A percentile compares a stretch with the other conserved stretches of the same genome.
phyloP scores from a whole-genome alignment of 2,329 filamentous ascomycete species.

The Colletotrichum sp. region DNA sequence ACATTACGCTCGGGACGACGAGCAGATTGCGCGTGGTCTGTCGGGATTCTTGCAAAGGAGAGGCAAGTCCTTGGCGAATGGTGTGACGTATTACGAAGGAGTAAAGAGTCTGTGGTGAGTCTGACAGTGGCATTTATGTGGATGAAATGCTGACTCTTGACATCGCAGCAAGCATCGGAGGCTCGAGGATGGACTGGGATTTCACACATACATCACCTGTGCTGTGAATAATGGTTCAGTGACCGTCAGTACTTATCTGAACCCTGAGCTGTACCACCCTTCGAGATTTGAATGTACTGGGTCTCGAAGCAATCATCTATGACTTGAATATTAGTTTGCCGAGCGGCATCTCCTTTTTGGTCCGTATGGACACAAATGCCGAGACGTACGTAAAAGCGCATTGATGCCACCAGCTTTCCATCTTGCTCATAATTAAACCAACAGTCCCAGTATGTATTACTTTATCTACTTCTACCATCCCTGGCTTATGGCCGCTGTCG shows the following conservation, averaged over 20 bases:
- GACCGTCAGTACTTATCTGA: background rate
- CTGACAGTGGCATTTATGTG: background rate
- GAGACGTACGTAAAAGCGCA: background rate
- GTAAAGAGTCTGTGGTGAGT: background rate
- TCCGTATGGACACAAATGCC: background rate
- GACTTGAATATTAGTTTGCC: background rate
- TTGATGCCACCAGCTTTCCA: background rate
- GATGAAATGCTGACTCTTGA: background rate
- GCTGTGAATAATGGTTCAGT: background rate
- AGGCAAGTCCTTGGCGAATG: background rate
- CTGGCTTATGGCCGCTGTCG: background rate
- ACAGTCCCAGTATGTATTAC: background rate
- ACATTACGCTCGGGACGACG: slow-evolving; percentile 31
- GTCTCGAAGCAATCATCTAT: background rate
- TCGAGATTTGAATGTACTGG: background rate
- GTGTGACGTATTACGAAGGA: background rate
- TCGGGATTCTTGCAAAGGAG: background rate
- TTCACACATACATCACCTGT: background rate
- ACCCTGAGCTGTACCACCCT: background rate
- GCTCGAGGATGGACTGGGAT: background rate
- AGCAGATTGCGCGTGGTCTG: background rate
- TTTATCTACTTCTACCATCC: background rate
- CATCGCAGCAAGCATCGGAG: background rate
- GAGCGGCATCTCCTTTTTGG: background rate
- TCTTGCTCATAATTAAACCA: background rate